Evolutionary conservation across 1,284 basidiomycete genomes (phyloP), one percentile per base, ranked within the genome.

Genomic region (Cutaneotrichosporon arboriforme): DNA sequence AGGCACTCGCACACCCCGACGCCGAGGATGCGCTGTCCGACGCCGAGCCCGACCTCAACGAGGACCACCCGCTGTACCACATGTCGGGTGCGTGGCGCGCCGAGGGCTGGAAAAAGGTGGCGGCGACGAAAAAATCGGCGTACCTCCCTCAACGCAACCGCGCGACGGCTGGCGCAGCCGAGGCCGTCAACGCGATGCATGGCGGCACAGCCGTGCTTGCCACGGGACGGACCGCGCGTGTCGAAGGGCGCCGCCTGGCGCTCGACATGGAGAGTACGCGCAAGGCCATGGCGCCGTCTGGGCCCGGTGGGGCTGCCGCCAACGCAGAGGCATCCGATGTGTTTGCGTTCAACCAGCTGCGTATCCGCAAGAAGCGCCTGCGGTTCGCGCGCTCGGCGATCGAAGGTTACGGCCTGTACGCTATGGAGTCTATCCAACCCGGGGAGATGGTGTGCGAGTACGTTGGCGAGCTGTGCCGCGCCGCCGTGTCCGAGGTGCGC

Each of bases 401-500:
- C 62, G 94, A 98, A 73, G 93, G 96, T 64, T 98, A 94, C 88
- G 94, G 96, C 4, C 72, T 98, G 66, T 96, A 94, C 70, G 90
- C 92, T 31, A 87, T 93, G 84, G 91, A 96, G 78, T 84, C 84
- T 67, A 97, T 99, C 65, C 84, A 88, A 14, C 79, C 84, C 18
- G 91, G 92, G 5, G 96, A 99, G 76, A 97, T 99, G 91, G 94
- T 99, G 40, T 97, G 98, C 76, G 96, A 99, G 77, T 99, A 99
- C 67, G 96, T 99, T 9, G 96, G 96, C 33, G 96, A 99, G 79
- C 82, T 97, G 57, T 88, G 96, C 59, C 82, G 96, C 21, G 90
- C 93, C 52, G 88, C 90, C 64, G 91, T 99, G 4, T 94, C 96
- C 22, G 96, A 98, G 70, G 89, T 93, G 72, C 82, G 96, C 50